Conservation (phyloP, 192 early-diverging fungal species). For the Coemansia sp. region DNA sequence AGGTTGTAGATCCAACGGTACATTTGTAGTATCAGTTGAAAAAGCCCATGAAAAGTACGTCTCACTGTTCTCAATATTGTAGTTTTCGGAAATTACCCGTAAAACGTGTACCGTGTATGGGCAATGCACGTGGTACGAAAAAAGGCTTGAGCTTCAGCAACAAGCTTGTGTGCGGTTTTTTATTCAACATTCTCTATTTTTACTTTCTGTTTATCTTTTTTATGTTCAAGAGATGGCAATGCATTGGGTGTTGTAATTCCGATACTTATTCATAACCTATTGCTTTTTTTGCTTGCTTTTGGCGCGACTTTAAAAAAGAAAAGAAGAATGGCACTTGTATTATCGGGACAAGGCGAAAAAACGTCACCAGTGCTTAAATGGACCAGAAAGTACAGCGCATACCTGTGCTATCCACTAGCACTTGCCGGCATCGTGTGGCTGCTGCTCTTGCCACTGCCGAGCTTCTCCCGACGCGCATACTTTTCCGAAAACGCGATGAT, state of each 20-base stretch:
- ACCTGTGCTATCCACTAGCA: slow-evolving; percentile 61
- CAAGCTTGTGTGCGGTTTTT: too few relatives aligned
- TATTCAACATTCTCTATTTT: neutral
- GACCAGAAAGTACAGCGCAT: slow-evolving; percentile 43
- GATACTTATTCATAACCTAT: neutral
- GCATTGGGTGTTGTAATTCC: neutral
- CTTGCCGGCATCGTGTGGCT: slow-evolving; percentile 66
- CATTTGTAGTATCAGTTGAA: too few relatives aligned
- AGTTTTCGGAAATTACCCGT: neutral
- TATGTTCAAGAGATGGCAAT: neutral
- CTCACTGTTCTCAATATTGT: neutral
- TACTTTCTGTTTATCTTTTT: neutral
- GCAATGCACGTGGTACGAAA: neutral
- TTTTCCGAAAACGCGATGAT: slow-evolving; percentile 80
- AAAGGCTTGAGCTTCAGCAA: too few relatives aligned
- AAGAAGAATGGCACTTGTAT: slow-evolving; percentile 44
- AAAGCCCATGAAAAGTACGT: too few relatives aligned
- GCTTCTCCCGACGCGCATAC: slow-evolving; percentile 67
- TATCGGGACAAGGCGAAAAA: slow-evolving; percentile 55
- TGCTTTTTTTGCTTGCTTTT: neutral
- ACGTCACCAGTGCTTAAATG: slow-evolving; percentile 34
- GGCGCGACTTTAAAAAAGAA: too few relatives aligned
- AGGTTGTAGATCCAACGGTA: too few relatives aligned
- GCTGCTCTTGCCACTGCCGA: slow-evolving; percentile 63
- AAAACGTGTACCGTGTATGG: neutral